phyloP scores from a whole-genome alignment of 225 moss, liverwort and hornwort species.

The Sphagnum tenellum region DNA sequence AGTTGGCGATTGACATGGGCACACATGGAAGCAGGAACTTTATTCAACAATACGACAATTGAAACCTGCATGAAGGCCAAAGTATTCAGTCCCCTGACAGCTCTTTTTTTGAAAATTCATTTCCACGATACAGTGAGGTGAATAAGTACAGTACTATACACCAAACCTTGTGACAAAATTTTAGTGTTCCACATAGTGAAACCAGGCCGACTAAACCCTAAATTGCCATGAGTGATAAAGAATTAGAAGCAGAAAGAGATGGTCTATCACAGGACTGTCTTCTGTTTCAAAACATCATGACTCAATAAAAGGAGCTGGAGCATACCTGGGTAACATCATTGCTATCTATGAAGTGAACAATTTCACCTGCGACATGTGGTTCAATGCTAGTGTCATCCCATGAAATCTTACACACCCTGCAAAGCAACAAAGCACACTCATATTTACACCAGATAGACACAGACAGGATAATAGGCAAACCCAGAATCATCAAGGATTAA shows the following conservation, averaged over 20 bases:
- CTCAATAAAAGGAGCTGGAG: too few species aligned
- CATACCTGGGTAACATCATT: constrained; percentile 25
- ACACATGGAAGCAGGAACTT: constrained; percentile 24
- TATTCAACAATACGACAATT: constrained; percentile 31
- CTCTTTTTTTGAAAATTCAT: background rate
- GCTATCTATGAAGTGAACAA: constrained; percentile 37
- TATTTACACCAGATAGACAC: background rate
- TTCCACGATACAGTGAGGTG: background rate
- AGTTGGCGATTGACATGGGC: constrained; percentile 28
- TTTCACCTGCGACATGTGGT: constrained; percentile 16
- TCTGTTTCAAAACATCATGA: background rate
- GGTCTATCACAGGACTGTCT: background rate
- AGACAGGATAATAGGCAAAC: background rate
- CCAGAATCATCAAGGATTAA: background rate
- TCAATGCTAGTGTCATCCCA: constrained; percentile 22
- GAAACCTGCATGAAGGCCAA: constrained; percentile 30
- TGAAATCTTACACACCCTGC: constrained; percentile 25
- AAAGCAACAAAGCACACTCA: constrained; percentile 6
- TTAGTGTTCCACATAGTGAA: too few species aligned
- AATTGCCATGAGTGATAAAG: background rate
- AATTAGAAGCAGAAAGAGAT: background rate
- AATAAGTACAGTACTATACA: background rate
- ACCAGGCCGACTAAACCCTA: background rate
- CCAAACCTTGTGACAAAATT: background rate
- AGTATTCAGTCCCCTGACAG: background rate